These are phyloP conservation scores for Tolypocladium sp. DNA, from an alignment of 2,329 filamentous ascomycete species.

Conservation along the genomic window DNA sequence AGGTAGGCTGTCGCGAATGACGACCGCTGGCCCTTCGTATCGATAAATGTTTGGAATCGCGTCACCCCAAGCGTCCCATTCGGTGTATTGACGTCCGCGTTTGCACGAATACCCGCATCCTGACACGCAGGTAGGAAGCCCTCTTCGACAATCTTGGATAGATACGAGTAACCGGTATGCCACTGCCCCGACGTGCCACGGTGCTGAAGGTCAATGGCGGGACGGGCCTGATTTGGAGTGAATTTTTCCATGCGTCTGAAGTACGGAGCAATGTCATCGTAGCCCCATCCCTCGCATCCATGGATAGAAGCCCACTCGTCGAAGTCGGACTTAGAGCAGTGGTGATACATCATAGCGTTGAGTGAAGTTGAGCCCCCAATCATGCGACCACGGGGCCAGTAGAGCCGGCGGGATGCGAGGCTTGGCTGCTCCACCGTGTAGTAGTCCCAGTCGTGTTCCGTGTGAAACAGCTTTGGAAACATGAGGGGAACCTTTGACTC, in stretches of 20 bases:
- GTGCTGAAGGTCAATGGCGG: conserved; percentile 5
- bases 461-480: not conserved
- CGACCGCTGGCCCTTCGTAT: not conserved
- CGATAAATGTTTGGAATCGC: not conserved
- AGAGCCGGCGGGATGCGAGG: conserved; percentile 11
- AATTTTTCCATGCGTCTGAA: conserved; percentile 10
- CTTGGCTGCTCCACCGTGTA: conserved; percentile 4
- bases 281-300: conserved; percentile 10
- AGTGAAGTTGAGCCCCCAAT: conserved; percentile 12
- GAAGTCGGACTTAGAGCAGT: conserved; percentile 11
- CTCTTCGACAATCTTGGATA: not conserved
- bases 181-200: not conserved
- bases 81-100: not conserved
- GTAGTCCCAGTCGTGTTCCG: not conserved
- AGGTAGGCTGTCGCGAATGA: not conserved
- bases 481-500: not conserved
- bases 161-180: not conserved
- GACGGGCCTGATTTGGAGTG: conserved; percentile 8
- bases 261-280: conserved; percentile 10
- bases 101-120: not conserved
- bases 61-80: not conserved
- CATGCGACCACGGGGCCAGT: conserved; percentile 13
- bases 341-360: conserved; percentile 15
- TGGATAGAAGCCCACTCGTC: conserved; percentile 8
- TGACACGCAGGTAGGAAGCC: not conserved